phyloP scores from a whole-genome alignment of 2,329 filamentous ascomycete species.

The Chrysosporium keratinophilum region DNA sequence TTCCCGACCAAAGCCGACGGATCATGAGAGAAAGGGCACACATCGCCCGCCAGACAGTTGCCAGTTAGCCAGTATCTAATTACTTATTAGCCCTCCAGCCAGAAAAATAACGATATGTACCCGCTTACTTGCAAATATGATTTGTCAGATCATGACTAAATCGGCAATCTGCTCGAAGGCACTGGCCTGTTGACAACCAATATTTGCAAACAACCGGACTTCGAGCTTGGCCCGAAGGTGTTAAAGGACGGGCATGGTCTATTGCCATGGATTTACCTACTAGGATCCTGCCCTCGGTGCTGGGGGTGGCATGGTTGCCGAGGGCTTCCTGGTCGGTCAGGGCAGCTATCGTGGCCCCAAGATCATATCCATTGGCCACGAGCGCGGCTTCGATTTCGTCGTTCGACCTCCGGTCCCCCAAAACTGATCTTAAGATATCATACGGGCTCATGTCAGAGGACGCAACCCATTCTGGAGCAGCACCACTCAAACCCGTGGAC shows the following conservation, averaged over 20 bases:
- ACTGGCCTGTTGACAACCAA: slow-evolving; percentile 90
- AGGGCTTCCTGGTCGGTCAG: slow-evolving; percentile 65
- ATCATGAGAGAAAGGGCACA: slow-evolving; percentile 95
- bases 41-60: slow-evolving; percentile 84
- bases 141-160: slow-evolving; percentile 95
- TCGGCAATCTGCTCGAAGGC: slow-evolving; percentile 85
- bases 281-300: slow-evolving; percentile 55
- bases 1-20: slow-evolving; percentile 76
- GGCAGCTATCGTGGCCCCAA: slow-evolving; percentile 80
- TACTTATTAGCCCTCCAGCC: slow-evolving; percentile 15
- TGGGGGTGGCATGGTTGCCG: slow-evolving; percentile 40
- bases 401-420: slow-evolving; percentile 78
- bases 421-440: slow-evolving; percentile 90
- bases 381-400: slow-evolving; percentile 92
- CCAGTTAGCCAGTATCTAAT: slow-evolving; percentile 87
- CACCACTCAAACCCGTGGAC: slow-evolving; percentile 67
- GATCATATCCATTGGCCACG: slow-evolving; percentile 79
- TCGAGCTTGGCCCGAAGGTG: slow-evolving; percentile 65
- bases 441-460: slow-evolving; percentile 93
- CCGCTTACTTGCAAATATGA: slow-evolving; percentile 90
- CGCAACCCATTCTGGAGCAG: slow-evolving; percentile 68
- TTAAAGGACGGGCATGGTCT: slow-evolving; percentile 59
- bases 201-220: slow-evolving; percentile 94
- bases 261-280: slow-evolving; percentile 85
- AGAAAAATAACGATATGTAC: not conserved